phyloP scores from a whole-genome alignment of 1,284 basidiomycete genomes.

The Ustilago trichophora region DNA sequence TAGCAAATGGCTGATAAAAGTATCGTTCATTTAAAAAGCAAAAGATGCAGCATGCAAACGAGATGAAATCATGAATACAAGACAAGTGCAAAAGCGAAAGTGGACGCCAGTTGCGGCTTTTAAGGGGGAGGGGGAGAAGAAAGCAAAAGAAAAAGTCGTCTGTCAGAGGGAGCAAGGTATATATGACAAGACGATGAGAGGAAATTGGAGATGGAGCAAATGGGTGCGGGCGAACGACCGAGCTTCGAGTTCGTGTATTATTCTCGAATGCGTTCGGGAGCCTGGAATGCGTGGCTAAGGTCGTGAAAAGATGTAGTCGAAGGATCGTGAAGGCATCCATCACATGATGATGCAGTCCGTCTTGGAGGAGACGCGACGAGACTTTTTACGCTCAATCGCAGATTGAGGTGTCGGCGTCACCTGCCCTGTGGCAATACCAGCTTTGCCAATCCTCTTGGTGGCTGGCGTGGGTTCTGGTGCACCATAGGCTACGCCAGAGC shows the following conservation, averaged over 20 bases:
- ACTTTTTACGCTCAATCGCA: conserved; percentile 34
- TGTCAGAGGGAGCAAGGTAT: not conserved
- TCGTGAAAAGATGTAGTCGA: not conserved
- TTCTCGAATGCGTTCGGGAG: not conserved
- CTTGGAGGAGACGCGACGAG: conserved; percentile 35
- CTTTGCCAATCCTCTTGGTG: conserved; percentile 4
- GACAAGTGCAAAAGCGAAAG: too few relatives aligned
- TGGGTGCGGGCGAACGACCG: not conserved
- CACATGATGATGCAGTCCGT: conserved; percentile 46
- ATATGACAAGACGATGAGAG: not conserved
- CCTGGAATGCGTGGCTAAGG: too few relatives aligned
- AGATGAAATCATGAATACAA: too few relatives aligned
- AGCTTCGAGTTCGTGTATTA: conserved; percentile 24
- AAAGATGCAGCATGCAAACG: too few relatives aligned
- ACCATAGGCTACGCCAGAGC: conserved; percentile 17
- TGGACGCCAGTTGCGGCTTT: too few relatives aligned
- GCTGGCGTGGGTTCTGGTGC: conserved; percentile 3
- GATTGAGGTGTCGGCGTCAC: conserved; percentile 26
- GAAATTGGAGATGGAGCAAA: not conserved
- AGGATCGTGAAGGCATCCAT: not conserved
- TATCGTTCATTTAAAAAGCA: too few relatives aligned
- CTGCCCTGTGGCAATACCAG: conserved; percentile 18
- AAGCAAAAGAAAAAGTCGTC: too few relatives aligned
- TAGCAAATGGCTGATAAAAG: too few relatives aligned
- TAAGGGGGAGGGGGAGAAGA: too few relatives aligned